Base-by-base conservation (phyloP, 768 basidiomycete species). In the Boletus sensibilis region DNA sequence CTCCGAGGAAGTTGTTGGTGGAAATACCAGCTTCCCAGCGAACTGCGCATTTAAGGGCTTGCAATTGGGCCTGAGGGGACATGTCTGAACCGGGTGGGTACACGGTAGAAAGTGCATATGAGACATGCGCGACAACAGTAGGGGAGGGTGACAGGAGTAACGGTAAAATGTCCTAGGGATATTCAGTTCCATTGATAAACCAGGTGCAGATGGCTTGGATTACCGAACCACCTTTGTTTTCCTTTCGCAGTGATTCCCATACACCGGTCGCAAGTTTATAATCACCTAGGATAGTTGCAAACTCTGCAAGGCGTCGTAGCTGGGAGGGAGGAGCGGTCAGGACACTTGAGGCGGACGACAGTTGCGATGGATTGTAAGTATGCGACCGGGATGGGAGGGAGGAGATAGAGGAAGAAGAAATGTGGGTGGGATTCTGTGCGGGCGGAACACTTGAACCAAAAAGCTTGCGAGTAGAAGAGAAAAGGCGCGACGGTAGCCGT, bases 211-310 rank as follows among this genome's bases (percentile, higher is more conserved):
- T 49, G 23, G 14, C n/a, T 53, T 21, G 16, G 20, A 52, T 60
- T 72, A 95, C 93, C 29, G 88, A 90, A 41, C 95, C 95, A 35
- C 87, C 86, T 67, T 91, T 94, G 41, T 82, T 83, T 57, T 98
- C 95, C 68, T 94, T 94, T 47, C 92, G 79, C 34, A 94, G 68
- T 4, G 86, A 77, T 68, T 98, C 97, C 90, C 95, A 98, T 4
- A 94, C 84, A 9, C 75, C 73, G 3, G 82, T 76, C 0, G 95
- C 96, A 33, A 95, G 78, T 63, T 91, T 93, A 69, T 86, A 85
- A 72, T 99, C 97, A 4, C 94, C 90, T 3, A 98, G 74, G 56
- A 95, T 84, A 20, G 97, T 97, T 10, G 93, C 87, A 74, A 98
- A 95, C 71, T 99, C 97, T 11, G 94, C 97, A 4, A 98, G 76